These are phyloP conservation scores for Ceratocystis diversiconidia DNA, from an alignment of 2,329 filamentous ascomycete genomes.

Conservation along the genomic window DNA sequence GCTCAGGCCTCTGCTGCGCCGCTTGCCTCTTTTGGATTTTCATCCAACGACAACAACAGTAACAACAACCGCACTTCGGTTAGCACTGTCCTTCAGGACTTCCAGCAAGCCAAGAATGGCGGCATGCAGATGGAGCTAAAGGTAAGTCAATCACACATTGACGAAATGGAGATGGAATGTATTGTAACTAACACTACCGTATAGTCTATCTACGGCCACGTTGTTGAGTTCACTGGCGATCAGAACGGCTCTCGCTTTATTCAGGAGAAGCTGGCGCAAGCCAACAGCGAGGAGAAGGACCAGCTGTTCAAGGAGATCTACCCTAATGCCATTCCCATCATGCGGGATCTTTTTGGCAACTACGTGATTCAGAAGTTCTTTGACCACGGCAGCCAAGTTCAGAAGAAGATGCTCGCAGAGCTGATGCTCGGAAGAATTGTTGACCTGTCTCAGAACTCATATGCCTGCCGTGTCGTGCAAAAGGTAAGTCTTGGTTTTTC, in stretches of 20 bases:
- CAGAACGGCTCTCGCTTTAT: constrained; percentile 94
- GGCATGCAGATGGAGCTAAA: constrained; percentile 67
- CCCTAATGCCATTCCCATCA: constrained; percentile 70
- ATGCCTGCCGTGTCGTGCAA: constrained; percentile 89
- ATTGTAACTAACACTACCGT: neutral
- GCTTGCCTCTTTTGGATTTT: neutral
- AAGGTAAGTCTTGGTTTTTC: constrained; percentile 45
- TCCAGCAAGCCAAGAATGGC: constrained; percentile 57
- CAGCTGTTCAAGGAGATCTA: constrained; percentile 78
- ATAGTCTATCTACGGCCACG: constrained; percentile 67
- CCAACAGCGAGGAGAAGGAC: constrained; percentile 92
- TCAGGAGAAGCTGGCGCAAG: constrained; percentile 77
- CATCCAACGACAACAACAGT: constrained; percentile 27
- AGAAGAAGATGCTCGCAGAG: constrained; percentile 75
- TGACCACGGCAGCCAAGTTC: constrained; percentile 83
- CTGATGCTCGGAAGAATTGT: constrained; percentile 79
- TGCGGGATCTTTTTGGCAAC: constrained; percentile 95
- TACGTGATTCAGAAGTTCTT: constrained; percentile 98
- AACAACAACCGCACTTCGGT: neutral
- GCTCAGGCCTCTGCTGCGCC: neutral
- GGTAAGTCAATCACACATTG: constrained; percentile 28
- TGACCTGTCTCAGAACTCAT: constrained; percentile 71
- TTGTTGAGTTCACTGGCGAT: constrained; percentile 91
- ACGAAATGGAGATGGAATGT: too few relatives aligned
- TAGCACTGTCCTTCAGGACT: constrained; percentile 65